Conservation (phyloP, 345 rosid genomes). For the Nasturtium officinale region DNA sequence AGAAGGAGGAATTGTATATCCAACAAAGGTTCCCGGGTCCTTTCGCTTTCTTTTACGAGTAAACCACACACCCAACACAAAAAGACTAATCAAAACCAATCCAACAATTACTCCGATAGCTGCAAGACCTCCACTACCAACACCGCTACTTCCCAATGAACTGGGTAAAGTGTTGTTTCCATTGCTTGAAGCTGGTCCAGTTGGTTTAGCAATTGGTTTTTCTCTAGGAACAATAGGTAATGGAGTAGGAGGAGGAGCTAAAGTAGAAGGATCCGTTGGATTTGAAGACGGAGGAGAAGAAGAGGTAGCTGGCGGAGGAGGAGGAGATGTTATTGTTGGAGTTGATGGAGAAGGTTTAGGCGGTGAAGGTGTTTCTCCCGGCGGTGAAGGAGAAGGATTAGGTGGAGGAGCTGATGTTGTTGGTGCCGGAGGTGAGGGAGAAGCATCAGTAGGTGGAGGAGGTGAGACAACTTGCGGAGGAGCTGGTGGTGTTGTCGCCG, state of each 20-base stretch:
- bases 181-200: conserved; percentile 46
- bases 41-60: conserved; percentile 60
- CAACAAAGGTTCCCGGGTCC: conserved; percentile 49
- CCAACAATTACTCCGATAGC: conserved; percentile 70
- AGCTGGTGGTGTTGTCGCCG: conserved; percentile 55
- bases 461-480: conserved; percentile 54
- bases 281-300: conserved; percentile 54
- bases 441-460: conserved; percentile 47
- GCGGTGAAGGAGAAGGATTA: conserved; percentile 55
- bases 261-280: conserved; percentile 55
- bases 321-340: conserved; percentile 48
- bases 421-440: conserved; percentile 54
- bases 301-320: conserved; percentile 53
- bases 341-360: conserved; percentile 53
- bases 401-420: conserved; percentile 46
- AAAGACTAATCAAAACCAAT: conserved; percentile 61
- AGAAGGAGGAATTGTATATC: conserved; percentile 73
- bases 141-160: conserved; percentile 35
- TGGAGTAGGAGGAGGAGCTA: conserved; percentile 63
- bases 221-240: conserved; percentile 69
- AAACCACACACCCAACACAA: conserved; percentile 75
- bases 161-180: conserved; percentile 46
- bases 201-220: conserved; percentile 76
- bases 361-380: conserved; percentile 53
- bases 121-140: conserved; percentile 60